A percentile compares a stretch with the other conserved stretches of the same genome.
These are phyloP conservation scores for Craspedostauros australis DNA, from an alignment of 108 stramenopile species.

Conservation along the genomic window DNA sequence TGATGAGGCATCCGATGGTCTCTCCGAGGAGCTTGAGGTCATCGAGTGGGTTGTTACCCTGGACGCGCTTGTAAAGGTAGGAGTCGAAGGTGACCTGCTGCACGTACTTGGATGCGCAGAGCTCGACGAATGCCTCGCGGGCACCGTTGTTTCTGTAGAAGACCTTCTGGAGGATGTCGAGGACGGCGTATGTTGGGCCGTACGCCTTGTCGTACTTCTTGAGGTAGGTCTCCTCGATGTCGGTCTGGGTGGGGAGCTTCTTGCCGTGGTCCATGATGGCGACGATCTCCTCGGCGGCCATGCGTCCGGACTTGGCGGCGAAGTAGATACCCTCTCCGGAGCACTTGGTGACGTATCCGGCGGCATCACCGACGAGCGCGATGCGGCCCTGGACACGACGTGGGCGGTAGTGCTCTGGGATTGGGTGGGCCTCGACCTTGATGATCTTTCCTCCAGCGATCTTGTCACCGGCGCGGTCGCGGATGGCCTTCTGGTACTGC, in stretches of 20 bases:
- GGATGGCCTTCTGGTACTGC: conserved; percentile 98
- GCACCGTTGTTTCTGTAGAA: conserved; percentile 98
- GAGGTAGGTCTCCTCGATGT: conserved; percentile 90
- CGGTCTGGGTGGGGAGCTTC: conserved; percentile 86
- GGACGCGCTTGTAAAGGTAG: conserved; percentile 97
- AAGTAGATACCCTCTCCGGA: conserved; percentile 99
- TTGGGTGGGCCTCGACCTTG: conserved; percentile 99
- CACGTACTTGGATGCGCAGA: conserved; percentile 96
- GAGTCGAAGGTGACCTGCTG: conserved; percentile 98
- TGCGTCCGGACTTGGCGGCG: conserved; percentile 95
- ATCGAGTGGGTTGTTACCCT: conserved; percentile 96
- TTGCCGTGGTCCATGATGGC: conserved; percentile 82
- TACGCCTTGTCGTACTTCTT: conserved; percentile 90
- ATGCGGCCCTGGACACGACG: conserved; percentile 91
- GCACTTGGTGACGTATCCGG: conserved; percentile 98
- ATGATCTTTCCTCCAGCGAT: conserved; percentile 97
- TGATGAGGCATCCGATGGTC: conserved; percentile 92
- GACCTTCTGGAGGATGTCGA: conserved; percentile 95
- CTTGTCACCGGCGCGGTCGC: conserved; percentile 95
- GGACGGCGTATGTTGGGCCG: conserved; percentile 95
- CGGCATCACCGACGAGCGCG: conserved; percentile 96
- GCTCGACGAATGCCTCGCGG: conserved; percentile 96
- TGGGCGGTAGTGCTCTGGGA: conserved; percentile 97
- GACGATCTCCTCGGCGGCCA: conserved; percentile 95
- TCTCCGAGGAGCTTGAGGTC: conserved; percentile 95